Percentiles rank a stretch among this genome's conserved stretches.
Evolutionary conservation across 2,329 filamentous ascomycete genomes (phyloP).

Genomic region (Ophiostoma angusticollis): DNA sequence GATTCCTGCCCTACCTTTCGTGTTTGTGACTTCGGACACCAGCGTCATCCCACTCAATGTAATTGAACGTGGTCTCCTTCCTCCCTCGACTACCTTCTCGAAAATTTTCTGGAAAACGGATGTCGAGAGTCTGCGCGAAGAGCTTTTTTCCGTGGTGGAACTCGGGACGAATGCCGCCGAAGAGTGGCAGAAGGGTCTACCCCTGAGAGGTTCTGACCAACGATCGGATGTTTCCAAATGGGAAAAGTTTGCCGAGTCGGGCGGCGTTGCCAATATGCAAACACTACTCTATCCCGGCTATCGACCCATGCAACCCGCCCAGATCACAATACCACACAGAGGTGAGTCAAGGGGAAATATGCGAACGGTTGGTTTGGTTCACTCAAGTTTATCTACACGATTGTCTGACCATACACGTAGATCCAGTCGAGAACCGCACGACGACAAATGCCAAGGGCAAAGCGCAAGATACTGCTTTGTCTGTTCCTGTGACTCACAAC

Average conservation of each 20-base stretch:
- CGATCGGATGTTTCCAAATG: constrained; percentile 53
- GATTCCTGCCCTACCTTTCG: constrained; percentile 55
- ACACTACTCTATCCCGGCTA: constrained; percentile 18
- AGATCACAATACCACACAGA: no score
- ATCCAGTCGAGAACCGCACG: no score
- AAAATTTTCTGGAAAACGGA: constrained; percentile 56
- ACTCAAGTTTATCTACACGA: no score
- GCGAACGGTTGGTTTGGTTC: no score
- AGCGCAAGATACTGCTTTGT: no score
- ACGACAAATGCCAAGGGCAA: no score
- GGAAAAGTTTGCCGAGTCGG: constrained; percentile 56
- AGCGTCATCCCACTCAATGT: constrained; percentile 45
- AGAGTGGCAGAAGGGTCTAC: constrained; percentile 69
- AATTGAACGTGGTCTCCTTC: constrained; percentile 37
- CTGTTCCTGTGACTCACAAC: no score
- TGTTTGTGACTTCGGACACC: constrained; percentile 48
- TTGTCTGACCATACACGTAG: no score
- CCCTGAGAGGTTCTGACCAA: constrained; percentile 45
- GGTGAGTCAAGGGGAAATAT: no score
- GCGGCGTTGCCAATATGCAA: constrained; percentile 27
- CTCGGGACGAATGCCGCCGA: constrained; percentile 56
- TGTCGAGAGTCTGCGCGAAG: constrained; percentile 46
- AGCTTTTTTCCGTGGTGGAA: constrained; percentile 50
- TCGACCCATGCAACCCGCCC: not conserved
- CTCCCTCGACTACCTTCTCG: constrained; percentile 37